Conservation (phyloP, 1,139 yeast genomes). For the Kodamaea plutei region DNA sequence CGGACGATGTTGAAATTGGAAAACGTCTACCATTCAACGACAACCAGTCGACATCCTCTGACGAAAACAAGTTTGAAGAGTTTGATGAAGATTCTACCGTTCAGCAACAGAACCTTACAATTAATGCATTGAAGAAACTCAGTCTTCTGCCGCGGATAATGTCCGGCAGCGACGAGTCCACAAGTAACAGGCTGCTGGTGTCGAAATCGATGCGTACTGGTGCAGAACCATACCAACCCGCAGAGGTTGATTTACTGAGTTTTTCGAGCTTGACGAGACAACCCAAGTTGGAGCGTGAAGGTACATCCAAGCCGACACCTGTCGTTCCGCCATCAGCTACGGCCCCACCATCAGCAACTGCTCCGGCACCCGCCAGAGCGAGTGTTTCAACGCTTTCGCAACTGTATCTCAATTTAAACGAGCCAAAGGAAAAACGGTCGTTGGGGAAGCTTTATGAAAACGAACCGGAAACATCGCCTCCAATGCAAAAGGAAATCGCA, state of each 20-base stretch:
- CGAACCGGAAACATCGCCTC: neutral
- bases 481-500: neutral
- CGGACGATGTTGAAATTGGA: slow-evolving; percentile 37
- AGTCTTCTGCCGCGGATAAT: slow-evolving; percentile 43
- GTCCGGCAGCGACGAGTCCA: slow-evolving; percentile 14
- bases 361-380: slow-evolving; percentile 8
- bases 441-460: slow-evolving; percentile 1
- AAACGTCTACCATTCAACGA: slow-evolving; percentile 41
- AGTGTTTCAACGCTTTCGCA: slow-evolving; percentile 2
- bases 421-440: slow-evolving; percentile 2
- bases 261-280: slow-evolving; percentile 48
- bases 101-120: slow-evolving; percentile 42
- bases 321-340: too few relatives aligned
- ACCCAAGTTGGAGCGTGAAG: slow-evolving; percentile 21
- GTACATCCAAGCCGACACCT: neutral
- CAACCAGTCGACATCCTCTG: slow-evolving; percentile 9
- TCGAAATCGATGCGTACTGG: neutral
- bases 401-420: slow-evolving; percentile 7
- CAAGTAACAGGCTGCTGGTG: slow-evolving; percentile 4
- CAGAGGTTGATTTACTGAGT: slow-evolving; percentile 49
- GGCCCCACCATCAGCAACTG: slow-evolving; percentile 4
- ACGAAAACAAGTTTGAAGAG: slow-evolving; percentile 6
- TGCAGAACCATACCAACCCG: slow-evolving; percentile 46
- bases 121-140: slow-evolving; percentile 44
- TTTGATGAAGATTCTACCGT: slow-evolving; percentile 33